Base-by-base conservation (phyloP, 768 basidiomycete genomes). In the Psilocybe cubensis region DNA sequence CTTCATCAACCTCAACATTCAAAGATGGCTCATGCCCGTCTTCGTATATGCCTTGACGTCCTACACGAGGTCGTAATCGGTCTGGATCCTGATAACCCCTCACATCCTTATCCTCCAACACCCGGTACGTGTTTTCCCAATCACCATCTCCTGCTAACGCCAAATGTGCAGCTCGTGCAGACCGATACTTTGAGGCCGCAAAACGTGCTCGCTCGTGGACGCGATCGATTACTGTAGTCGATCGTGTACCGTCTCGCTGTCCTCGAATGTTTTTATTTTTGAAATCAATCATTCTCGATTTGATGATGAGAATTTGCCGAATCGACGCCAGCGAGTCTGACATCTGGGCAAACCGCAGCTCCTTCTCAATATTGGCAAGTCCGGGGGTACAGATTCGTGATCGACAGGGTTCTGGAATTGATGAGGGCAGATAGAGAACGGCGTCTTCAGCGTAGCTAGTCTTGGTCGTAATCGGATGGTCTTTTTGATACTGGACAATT, bases 41-140 rank as follows among this genome's bases (percentile, higher is more conserved):
- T 25, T 68, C 66, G 5, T 64, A 59, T 0, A 62, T 67, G 2
- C 14, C 74, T 60, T 12, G 62, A 61, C 18, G 57, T 1, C 50
- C 54, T 1, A 10, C 14, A n/a, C 28, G 18, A 9, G 12, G 6
- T 4, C 14, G 47, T 0, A 59, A 40, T 8, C 44, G 17, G 3
- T 56, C 27, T 11, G 63, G 57, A 23, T 64, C 63, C 18, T 59
- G 55, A 40, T 62, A 64, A 6, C 51, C 52, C 2, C 62, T 40
- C 23, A 65, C 56, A 29, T 66, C 62, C 1, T 12, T 42, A 33
- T 66, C 56, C 3, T 27, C 18, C 3, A 66, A 43, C 6, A 49
- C 31, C 11, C 23, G 40, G 17, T 56, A 41, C 0, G 20, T 50
- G 6, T 56, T 23, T 23, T 66, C 65, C 62, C 62, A 66, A 2